phyloP scores from a whole-genome alignment of 768 basidiomycete species.

The Favolaschia claudopus region DNA sequence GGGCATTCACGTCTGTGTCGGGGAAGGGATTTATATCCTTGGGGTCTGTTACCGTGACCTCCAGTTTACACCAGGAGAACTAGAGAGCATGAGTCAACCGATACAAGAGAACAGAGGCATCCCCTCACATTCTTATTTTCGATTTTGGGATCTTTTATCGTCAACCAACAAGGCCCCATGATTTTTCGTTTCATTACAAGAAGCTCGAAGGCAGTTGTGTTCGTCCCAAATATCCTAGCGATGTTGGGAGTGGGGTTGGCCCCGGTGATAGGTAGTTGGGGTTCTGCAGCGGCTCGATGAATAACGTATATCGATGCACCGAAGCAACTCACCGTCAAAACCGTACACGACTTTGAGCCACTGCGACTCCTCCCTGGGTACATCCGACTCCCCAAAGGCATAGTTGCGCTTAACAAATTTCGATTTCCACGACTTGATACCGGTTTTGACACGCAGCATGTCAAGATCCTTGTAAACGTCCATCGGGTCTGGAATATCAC shows the following conservation, averaged over 20 bases:
- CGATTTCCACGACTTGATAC: slow-evolving; percentile 78
- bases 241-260: slow-evolving; percentile 78
- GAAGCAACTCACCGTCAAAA: slow-evolving; percentile 72
- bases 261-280: slow-evolving; percentile 73
- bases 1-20: slow-evolving; percentile 72
- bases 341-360: slow-evolving; percentile 96
- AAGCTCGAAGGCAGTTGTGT: slow-evolving; percentile 90
- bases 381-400: slow-evolving; percentile 86
- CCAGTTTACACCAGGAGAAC: slow-evolving; percentile 98
- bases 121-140: slow-evolving; percentile 85
- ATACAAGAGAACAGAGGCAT: neutral
- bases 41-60: slow-evolving; percentile 82
- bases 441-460: slow-evolving; percentile 70
- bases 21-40: slow-evolving; percentile 88
- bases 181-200: slow-evolving; percentile 96
- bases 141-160: slow-evolving; percentile 77
- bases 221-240: slow-evolving; percentile 88
- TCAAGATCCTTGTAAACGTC: slow-evolving; percentile 90
- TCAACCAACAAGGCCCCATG: slow-evolving; percentile 98
- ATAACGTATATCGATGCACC: neutral
- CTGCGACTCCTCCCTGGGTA: slow-evolving; percentile 78
- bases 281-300: slow-evolving; percentile 54
- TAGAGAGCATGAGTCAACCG: slow-evolving; percentile 38
- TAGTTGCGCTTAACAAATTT: slow-evolving; percentile 92
- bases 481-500: slow-evolving; percentile 65